A percentile compares a stretch with the other conserved stretches of the same genome.
These are phyloP conservation scores for Spirogloea muscicola DNA, from an alignment of 139 green algal species.

Conservation along the genomic window DNA sequence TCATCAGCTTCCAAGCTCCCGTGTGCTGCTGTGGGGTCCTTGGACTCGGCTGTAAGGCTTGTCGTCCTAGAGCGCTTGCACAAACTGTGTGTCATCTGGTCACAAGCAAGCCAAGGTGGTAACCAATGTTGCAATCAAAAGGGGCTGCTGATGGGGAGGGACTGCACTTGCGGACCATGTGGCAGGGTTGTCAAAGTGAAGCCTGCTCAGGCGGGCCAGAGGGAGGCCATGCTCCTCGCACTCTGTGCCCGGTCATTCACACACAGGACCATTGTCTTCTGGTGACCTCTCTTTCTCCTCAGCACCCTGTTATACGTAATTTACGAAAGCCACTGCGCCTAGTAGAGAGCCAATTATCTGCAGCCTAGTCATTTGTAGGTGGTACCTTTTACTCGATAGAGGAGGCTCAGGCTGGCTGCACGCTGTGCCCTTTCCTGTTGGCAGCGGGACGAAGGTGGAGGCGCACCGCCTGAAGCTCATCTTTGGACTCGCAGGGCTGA, in stretches of 20 bases:
- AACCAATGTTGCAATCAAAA: neutral
- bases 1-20: neutral
- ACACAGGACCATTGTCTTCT: constrained; percentile 84
- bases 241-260: constrained; percentile 70
- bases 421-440: neutral
- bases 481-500: constrained; percentile 81
- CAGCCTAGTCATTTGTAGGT: too few species aligned
- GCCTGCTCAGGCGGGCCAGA: constrained; percentile 56
- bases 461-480: constrained; percentile 88
- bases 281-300: neutral
- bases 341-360: too few species aligned
- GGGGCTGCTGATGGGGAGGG: neutral
- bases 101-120: neutral
- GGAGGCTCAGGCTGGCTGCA: too few species aligned
- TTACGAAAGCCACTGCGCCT: too few species aligned
- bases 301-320: too few species aligned
- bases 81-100: neutral
- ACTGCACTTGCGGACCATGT: neutral
- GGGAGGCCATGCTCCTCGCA: constrained; percentile 84
- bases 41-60: too few species aligned
- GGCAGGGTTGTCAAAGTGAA: constrained; percentile 75
- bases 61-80: neutral
- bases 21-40: neutral
- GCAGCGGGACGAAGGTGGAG: constrained; percentile 34
- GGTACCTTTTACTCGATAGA: too few species aligned